A percentile compares a stretch with the other conserved stretches of the same genome.
Conservation (phyloP, 2,329 filamentous ascomycete species). For the Paecilomyces variotii region DNA sequence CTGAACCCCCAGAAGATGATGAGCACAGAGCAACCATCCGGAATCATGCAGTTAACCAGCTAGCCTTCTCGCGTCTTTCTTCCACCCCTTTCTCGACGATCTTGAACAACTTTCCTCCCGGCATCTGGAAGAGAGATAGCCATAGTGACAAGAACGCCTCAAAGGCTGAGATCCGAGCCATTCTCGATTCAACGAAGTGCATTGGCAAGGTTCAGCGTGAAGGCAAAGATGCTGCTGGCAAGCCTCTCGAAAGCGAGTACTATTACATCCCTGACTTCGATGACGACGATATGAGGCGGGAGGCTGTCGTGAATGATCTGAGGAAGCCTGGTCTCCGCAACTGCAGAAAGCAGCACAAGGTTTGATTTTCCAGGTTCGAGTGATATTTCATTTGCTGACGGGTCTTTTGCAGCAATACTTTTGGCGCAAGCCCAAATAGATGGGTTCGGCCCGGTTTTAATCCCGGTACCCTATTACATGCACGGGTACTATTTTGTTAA, state of each 20-base stretch:
- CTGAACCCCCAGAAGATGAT: constrained; percentile 5
- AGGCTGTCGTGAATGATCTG: constrained; percentile 76
- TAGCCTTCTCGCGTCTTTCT: constrained; percentile 87
- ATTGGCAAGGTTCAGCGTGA: constrained; percentile 82
- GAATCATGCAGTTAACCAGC: constrained; percentile 91
- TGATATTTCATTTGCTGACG: constrained; percentile 1
- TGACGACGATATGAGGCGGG: constrained; percentile 64
- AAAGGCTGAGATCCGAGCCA: constrained; percentile 56
- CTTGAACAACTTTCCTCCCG: constrained; percentile 70
- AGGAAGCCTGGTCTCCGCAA: constrained; percentile 81
- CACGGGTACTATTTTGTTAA: background rate
- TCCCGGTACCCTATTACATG: background rate
- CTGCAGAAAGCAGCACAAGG: constrained; percentile 96
- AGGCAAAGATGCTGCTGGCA: constrained; percentile 93
- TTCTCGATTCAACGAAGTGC: constrained; percentile 67
- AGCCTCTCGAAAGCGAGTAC: constrained; percentile 89
- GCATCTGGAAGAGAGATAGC: constrained; percentile 46
- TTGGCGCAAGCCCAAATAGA: constrained; percentile 56
- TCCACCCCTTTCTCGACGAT: constrained; percentile 88
- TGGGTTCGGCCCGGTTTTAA: background rate
- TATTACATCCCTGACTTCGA: constrained; percentile 92
- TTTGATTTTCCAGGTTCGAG: constrained; percentile 37
- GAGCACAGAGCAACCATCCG: constrained; percentile 25
- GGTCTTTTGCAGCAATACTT: constrained; percentile 54
- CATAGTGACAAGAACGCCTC: constrained; percentile 42